Evolutionary conservation across 176 grass and related monocot genomes (phyloP).

Genomic region (Melocanna baccifera): DNA sequence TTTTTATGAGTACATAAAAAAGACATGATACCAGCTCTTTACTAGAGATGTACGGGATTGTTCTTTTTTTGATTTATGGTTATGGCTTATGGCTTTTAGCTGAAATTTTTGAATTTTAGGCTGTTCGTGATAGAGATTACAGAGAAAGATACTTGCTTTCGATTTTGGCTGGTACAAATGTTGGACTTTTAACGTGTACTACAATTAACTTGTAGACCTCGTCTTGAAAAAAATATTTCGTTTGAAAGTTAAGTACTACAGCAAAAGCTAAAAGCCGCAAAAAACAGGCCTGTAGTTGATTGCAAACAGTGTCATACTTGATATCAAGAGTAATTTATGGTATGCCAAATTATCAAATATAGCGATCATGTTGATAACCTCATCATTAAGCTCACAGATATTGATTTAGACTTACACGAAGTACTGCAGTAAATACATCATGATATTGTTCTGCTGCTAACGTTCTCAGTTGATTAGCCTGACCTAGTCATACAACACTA

Average conservation of each 20-base stretch:
- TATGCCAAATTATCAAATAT: slow-evolving; percentile 1
- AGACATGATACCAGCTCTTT: background rate
- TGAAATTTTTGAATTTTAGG: no score
- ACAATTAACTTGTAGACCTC: no score
- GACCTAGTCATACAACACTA: background rate
- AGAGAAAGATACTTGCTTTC: no score
- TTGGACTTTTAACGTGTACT: no score
- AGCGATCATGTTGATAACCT: background rate
- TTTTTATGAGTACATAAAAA: background rate
- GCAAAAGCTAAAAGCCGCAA: no score
- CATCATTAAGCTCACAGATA: slow-evolving; percentile 6
- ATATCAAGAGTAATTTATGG: background rate
- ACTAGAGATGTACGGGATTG: no score
- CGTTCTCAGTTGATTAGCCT: slow-evolving; percentile 3
- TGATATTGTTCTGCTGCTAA: background rate
- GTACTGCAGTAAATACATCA: background rate
- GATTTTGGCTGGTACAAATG: no score
- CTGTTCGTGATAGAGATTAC: no score
- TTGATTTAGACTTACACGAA: background rate
- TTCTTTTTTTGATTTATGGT: no score
- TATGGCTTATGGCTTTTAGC: no score
- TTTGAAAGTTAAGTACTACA: no score
- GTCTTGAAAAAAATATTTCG: no score
- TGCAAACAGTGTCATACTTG: background rate
- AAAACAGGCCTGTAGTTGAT: background rate